phyloP scores from a whole-genome alignment of 805 yeast species.

The Diddensiella santjacobensis region DNA sequence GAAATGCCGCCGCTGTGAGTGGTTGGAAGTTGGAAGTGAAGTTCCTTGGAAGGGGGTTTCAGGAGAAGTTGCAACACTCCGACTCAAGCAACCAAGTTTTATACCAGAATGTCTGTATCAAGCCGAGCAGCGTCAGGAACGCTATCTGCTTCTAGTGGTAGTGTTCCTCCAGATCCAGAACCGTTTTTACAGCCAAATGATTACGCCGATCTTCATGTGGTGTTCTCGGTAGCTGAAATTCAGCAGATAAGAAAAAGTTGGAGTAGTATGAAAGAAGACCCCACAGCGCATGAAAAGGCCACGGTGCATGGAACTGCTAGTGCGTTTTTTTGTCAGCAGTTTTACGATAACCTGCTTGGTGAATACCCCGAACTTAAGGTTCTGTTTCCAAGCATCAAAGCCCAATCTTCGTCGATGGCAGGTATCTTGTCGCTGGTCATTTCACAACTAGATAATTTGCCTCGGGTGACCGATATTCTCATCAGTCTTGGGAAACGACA shows the following conservation, averaged over 20 bases:
- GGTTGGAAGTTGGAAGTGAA: no score
- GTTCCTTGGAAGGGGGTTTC: no score
- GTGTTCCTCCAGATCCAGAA: background rate
- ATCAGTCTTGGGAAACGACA: slow-evolving; percentile 68
- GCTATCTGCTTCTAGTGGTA: background rate
- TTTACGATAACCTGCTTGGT: slow-evolving; percentile 63
- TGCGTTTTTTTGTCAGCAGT: slow-evolving; percentile 69
- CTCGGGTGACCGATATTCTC: slow-evolving; percentile 55
- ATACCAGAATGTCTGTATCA: no score
- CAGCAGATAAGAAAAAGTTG: slow-evolving; percentile 16
- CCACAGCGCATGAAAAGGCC: slow-evolving; percentile 22
- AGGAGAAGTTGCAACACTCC: no score
- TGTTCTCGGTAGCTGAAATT: slow-evolving; percentile 20
- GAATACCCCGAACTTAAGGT: slow-evolving; percentile 59
- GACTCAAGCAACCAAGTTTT: no score
- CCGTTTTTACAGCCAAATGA: slow-evolving; percentile 11
- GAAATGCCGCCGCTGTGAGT: no score
- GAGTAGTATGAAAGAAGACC: slow-evolving; percentile 25
- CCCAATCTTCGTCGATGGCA: slow-evolving; percentile 77
- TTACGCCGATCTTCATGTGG: slow-evolving; percentile 19
- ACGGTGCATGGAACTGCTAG: slow-evolving; percentile 38
- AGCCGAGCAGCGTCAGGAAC: slow-evolving; percentile 6
- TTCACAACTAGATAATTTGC: slow-evolving; percentile 56
- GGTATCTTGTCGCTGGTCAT: slow-evolving; percentile 71
- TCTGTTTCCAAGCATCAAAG: slow-evolving; percentile 68